A percentile compares a stretch with the other conserved stretches of the same genome.
These are phyloP conservation scores for Hypoxylon fuscum DNA, from an alignment of 495 filamentous ascomycete genomes.

Conservation along the genomic window DNA sequence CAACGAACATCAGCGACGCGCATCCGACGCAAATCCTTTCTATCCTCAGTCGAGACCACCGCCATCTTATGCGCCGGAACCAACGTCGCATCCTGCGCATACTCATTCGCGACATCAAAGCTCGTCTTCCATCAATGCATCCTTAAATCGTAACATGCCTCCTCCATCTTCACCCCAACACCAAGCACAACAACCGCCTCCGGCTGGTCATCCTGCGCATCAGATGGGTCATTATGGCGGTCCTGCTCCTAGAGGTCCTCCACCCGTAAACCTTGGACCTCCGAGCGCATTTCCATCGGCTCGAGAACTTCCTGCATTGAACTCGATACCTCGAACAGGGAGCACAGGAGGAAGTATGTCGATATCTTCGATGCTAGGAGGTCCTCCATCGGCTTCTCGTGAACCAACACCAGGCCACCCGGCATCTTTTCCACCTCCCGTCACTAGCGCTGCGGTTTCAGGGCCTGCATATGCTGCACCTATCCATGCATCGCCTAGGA, in stretches of 20 bases:
- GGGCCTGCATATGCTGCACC: constrained; percentile 53
- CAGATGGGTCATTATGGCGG: constrained; percentile 55
- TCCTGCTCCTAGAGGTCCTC: constrained; percentile 53
- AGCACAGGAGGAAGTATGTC: constrained; percentile 84
- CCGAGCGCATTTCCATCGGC: constrained; percentile 58
- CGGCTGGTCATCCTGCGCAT: constrained; percentile 45
- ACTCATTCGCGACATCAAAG: constrained; percentile 63
- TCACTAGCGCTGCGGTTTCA: constrained; percentile 61
- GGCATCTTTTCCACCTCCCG: constrained; percentile 63
- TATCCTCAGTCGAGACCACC: constrained; percentile 53
- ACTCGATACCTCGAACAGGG: constrained; percentile 55
- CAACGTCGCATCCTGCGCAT: constrained; percentile 52
- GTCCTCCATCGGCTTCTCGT: constrained; percentile 60
- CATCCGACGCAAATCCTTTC: constrained; percentile 56
- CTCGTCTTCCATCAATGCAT: constrained; percentile 59
- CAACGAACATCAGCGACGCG: constrained; percentile 59
- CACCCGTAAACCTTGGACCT: constrained; percentile 62
- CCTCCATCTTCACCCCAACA: constrained; percentile 61
- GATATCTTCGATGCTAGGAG: constrained; percentile 90
- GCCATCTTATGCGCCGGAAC: constrained; percentile 52
- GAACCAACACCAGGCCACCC: constrained; percentile 59
- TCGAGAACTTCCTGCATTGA: constrained; percentile 64
- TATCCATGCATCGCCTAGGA: constrained; percentile 63
- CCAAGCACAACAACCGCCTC: constrained; percentile 48
- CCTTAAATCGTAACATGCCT: constrained; percentile 60